Evolutionary conservation across 768 basidiomycete genomes (phyloP).

Genomic region (Hygrocybe punicea): DNA sequence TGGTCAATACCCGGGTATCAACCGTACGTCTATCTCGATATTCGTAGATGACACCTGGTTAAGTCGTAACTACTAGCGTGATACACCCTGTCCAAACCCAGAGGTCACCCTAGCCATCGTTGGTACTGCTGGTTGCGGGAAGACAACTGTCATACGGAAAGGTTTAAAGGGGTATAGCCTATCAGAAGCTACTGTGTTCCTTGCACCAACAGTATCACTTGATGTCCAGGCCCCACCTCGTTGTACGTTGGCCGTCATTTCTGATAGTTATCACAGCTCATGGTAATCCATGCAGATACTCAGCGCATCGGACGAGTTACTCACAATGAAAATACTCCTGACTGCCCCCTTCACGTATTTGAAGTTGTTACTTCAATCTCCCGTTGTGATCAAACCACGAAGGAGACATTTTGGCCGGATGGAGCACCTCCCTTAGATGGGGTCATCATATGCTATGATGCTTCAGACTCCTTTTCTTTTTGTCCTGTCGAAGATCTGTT

Average conservation of each 20-base stretch:
- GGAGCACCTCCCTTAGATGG: constrained; percentile 65
- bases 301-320: constrained; percentile 34
- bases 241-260: constrained; percentile 43
- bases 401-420: constrained; percentile 46
- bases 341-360: constrained; percentile 48
- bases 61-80: constrained; percentile 10
- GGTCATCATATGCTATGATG: constrained; percentile 83
- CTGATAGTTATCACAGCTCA: constrained; percentile 4
- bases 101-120: constrained; percentile 70
- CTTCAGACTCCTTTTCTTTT: constrained; percentile 59
- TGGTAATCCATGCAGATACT: constrained; percentile 23
- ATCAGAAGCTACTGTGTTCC: constrained; percentile 37
- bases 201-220: constrained; percentile 30
- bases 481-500: constrained; percentile 63
- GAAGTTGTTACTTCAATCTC: constrained; percentile 50
- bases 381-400: constrained; percentile 27
- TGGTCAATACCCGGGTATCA: constrained; percentile 36
- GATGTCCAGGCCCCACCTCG: constrained; percentile 34
- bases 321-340: constrained; percentile 38
- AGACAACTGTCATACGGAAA: constrained; percentile 75
- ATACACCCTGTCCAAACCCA: constrained; percentile 17
- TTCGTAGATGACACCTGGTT: constrained; percentile 4
- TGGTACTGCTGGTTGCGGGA: constrained; percentile 77
- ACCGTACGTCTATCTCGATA: constrained; percentile 16
- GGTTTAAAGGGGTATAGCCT: constrained; percentile 66